Conservation (phyloP, 2,329 filamentous ascomycete genomes). For the Aureobasidium sp. region DNA sequence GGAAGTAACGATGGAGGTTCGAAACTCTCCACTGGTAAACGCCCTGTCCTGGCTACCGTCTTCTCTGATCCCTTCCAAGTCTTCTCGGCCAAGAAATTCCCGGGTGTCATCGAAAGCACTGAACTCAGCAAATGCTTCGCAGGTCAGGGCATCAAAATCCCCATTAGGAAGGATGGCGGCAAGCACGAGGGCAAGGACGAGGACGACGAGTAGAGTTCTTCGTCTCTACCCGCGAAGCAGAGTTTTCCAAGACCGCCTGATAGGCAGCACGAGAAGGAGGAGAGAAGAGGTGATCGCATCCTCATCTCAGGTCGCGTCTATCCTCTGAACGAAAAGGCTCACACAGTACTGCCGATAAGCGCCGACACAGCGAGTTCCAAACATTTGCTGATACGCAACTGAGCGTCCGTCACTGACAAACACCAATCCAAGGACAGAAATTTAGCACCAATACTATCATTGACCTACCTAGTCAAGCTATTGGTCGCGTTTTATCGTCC, state of each 20-base stretch:
- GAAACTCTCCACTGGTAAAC: constrained; percentile 62
- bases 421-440: neutral
- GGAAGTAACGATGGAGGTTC: constrained; percentile 20
- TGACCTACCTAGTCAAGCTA: too few relatives aligned
- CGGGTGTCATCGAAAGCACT: constrained; percentile 92
- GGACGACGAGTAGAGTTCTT: constrained; percentile 29
- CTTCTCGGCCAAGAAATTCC: constrained; percentile 96
- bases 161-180: constrained; percentile 77
- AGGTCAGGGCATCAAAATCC: constrained; percentile 90
- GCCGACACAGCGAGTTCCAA: neutral
- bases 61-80: constrained; percentile 90
- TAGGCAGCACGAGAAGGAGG: neutral
- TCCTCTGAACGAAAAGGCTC: neutral
- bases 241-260: too few relatives aligned
- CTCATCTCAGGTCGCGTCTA: too few relatives aligned
- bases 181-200: constrained; percentile 36
- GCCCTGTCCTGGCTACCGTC: constrained; percentile 72
- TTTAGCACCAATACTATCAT: neutral
- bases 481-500: too few relatives aligned
- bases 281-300: neutral
- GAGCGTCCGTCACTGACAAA: neutral
- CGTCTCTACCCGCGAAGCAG: neutral
- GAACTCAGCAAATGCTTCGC: constrained; percentile 87
- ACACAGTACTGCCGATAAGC: neutral
- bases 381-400: neutral